A percentile compares a stretch with the other conserved stretches of the same genome.
These are phyloP conservation scores for Trichoderma brevicompactum DNA, from an alignment of 2,329 filamentous ascomycete species.

Conservation along the genomic window DNA sequence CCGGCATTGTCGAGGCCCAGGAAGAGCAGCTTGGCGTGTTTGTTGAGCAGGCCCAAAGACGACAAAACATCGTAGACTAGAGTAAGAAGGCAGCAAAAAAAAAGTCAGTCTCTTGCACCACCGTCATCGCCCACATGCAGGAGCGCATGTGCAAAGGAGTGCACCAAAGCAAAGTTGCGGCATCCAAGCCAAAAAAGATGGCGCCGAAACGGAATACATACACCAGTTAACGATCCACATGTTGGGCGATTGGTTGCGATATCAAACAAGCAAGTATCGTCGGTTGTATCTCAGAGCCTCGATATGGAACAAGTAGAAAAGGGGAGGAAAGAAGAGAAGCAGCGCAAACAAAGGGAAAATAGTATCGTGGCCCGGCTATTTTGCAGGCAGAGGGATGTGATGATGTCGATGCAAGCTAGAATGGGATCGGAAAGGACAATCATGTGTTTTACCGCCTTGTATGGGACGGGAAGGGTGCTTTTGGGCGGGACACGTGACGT, in stretches of 20 bases:
- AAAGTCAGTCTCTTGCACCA: not conserved
- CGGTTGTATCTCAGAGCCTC: not conserved
- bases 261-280: not conserved
- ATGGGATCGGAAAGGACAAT: slow-evolving; percentile 27
- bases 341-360: slow-evolving; percentile 1
- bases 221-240: slow-evolving; percentile 99
- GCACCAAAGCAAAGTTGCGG: not conserved
- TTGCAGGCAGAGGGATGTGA: slow-evolving; percentile 14
- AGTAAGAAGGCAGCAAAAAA: not conserved
- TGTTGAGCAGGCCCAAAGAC: slow-evolving; percentile 86
- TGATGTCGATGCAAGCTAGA: slow-evolving; percentile 30
- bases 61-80: slow-evolving; percentile 86
- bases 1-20: slow-evolving; percentile 92
- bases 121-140: not conserved
- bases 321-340: not conserved
- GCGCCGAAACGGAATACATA: slow-evolving; percentile 54
- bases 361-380: no score
- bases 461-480: not conserved
- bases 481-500: slow-evolving; percentile 25
- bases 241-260: slow-evolving; percentile 40
- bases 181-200: slow-evolving; percentile 22
- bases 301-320: not conserved
- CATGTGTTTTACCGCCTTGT: slow-evolving; percentile 27
- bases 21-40: slow-evolving; percentile 94
- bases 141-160: not conserved